A percentile compares a stretch with the other conserved stretches of the same genome.
Conservation (phyloP, 1,284 basidiomycete genomes). For the Cryptococcus jaspeensis region DNA sequence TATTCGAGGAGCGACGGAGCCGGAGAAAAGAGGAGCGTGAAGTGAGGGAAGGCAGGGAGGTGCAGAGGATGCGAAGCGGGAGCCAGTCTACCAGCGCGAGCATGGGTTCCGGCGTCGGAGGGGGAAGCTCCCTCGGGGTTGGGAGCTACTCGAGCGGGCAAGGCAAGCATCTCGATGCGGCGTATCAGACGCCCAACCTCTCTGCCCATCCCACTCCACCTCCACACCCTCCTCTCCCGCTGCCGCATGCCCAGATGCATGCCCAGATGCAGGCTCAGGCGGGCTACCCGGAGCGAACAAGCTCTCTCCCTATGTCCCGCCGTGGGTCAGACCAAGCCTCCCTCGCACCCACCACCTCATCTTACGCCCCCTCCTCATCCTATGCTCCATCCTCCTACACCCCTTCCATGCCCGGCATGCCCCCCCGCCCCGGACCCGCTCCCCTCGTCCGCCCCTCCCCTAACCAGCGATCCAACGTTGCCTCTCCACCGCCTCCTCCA, state of each 20-base stretch:
- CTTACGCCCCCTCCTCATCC: background rate
- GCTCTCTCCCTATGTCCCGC: constrained; percentile 18
- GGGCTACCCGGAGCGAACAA: constrained; percentile 8
- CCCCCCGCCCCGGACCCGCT: background rate
- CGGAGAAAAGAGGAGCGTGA: constrained; percentile 6
- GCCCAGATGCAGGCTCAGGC: background rate
- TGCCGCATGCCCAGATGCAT: background rate
- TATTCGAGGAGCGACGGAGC: constrained; percentile 24
- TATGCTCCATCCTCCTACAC: background rate
- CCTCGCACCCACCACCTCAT: background rate
- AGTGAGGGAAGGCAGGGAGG: background rate
- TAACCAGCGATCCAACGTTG: background rate
- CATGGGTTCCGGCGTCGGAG: constrained; percentile 5
- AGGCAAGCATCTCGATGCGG: background rate
- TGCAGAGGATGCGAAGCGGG: constrained; percentile 6
- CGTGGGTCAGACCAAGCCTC: constrained; percentile 4
- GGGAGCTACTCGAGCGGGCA: background rate
- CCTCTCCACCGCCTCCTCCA: background rate
- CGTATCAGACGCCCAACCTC: background rate
- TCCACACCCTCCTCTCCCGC: background rate
- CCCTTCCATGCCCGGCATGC: background rate
- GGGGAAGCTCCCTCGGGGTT: background rate
- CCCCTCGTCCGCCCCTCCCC: background rate
- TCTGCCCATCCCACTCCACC: background rate
- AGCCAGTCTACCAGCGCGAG: constrained; percentile 13